phyloP scores from a whole-genome alignment of 331 rosid genomes.

The Spiraea crenata region DNA sequence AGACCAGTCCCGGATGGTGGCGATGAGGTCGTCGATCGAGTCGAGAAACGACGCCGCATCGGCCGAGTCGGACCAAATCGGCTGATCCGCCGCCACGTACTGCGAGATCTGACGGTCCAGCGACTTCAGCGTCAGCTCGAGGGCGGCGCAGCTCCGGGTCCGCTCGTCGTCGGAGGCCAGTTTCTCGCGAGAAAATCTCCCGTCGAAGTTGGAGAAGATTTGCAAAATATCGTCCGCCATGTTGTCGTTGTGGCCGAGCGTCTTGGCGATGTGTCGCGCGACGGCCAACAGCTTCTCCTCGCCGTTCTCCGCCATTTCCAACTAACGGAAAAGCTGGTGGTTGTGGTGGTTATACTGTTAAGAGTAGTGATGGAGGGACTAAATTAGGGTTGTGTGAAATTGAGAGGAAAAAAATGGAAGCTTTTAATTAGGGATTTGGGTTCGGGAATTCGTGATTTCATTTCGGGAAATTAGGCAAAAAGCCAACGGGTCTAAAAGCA shows the following conservation, averaged over 20 bases:
- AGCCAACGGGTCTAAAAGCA: background rate
- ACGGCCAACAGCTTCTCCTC: conserved; percentile 86
- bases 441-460: background rate
- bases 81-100: conserved; percentile 56
- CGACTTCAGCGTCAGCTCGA: conserved; percentile 63
- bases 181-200: conserved; percentile 85
- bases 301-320: conserved; percentile 79
- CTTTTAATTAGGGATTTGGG: background rate
- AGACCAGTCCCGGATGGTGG: conserved; percentile 64
- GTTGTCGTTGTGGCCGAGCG: conserved; percentile 66
- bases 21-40: conserved; percentile 68
- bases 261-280: conserved; percentile 95
- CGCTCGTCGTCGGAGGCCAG: conserved; percentile 49
- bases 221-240: conserved; percentile 91
- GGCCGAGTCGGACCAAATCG: conserved; percentile 78
- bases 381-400: background rate
- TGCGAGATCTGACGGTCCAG: conserved; percentile 80
- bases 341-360: too few relatives aligned
- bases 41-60: conserved; percentile 79
- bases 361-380: background rate
- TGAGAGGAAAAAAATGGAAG: background rate
- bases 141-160: conserved; percentile 49
- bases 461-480: background rate
- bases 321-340: background rate
- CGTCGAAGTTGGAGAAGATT: conserved; percentile 89